phyloP scores from a whole-genome alignment of 805 yeast species.

The Yarrowia yakushimensis region DNA sequence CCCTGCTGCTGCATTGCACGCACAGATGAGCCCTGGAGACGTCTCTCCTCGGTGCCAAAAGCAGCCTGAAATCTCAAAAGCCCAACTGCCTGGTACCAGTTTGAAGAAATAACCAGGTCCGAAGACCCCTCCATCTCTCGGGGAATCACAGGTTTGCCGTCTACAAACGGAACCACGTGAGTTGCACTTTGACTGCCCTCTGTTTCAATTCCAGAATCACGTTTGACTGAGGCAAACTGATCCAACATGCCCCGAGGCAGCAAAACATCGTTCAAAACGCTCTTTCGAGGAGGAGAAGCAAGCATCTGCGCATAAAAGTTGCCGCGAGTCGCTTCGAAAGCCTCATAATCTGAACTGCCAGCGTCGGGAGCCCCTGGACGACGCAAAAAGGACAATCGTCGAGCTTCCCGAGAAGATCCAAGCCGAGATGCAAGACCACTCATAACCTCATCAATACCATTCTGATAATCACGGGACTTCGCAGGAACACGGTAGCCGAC shows the following conservation, averaged over 20 bases:
- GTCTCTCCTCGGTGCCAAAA: neutral
- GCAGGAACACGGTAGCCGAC: neutral
- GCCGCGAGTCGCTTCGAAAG: neutral
- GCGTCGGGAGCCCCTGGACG: neutral
- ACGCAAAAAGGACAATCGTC: neutral
- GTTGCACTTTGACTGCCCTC: neutral
- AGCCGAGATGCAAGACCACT: neutral
- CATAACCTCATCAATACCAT: neutral
- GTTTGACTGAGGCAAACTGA: neutral
- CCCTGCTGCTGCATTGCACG: neutral
- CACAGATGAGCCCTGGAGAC: neutral
- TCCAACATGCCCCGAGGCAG: neutral
- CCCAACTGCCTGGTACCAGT: neutral
- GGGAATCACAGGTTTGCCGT: neutral
- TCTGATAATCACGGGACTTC: neutral
- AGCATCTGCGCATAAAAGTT: conserved; percentile 8
- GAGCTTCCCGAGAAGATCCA: neutral
- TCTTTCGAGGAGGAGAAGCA: neutral
- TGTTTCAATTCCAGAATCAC: neutral
- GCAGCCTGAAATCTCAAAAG: neutral
- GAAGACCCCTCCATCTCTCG: neutral
- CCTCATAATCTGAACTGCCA: neutral
- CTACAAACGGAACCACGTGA: neutral
- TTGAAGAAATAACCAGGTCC: neutral
- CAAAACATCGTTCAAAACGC: neutral